Evolutionary conservation across 2,329 filamentous ascomycete genomes (phyloP), one percentile per base, ranked within the genome.

Genomic region (Rugonectria rugulosa): DNA sequence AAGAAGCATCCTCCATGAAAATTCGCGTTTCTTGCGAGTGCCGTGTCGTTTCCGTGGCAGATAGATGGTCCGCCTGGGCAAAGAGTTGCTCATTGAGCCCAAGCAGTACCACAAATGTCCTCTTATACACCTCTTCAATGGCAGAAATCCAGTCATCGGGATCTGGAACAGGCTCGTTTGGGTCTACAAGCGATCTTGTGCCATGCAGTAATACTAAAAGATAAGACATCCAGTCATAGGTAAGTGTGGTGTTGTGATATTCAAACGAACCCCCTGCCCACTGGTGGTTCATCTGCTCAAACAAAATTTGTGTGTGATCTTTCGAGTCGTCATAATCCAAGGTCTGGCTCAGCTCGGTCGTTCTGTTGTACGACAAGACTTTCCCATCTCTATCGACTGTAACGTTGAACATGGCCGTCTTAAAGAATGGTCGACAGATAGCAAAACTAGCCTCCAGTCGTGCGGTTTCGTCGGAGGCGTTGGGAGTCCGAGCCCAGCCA

Each of bases 231-330:
- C 77, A 82, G 34, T 81, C 78, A 0, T 61, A 63, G 0, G 79
- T 68, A 2, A 74, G 65, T 0, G 70, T 75, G 37, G 81, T 75
- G 50, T 81, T 83, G 59, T 84, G 83, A 76, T 77, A 83, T 2
- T n/a, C 11, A 1, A 12, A 3, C 1, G 11, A 2, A 1, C 3
- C 3, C 1, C 14, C 3, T 2, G 53, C 17, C n/a, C 68, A 36
- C 3, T 50, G 26, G 1, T n/a, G 0, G 19, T 66, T 69, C 1
- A 41, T 14, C 4, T 53, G 4, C 1, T 23, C 20, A 4, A 64
- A 32, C 1, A 72, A 14, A 0, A 4, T 9, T 2, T 62, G 50
- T 0, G 61, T 62, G 8, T 70, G 61, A 0, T 40, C 20, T 0
- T 53, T 20, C 0, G 62, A 60, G 0, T 57, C 54, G 0, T 53